phyloP scores from a whole-genome alignment of 2,329 filamentous ascomycete species.

The Xylaria sp. region DNA sequence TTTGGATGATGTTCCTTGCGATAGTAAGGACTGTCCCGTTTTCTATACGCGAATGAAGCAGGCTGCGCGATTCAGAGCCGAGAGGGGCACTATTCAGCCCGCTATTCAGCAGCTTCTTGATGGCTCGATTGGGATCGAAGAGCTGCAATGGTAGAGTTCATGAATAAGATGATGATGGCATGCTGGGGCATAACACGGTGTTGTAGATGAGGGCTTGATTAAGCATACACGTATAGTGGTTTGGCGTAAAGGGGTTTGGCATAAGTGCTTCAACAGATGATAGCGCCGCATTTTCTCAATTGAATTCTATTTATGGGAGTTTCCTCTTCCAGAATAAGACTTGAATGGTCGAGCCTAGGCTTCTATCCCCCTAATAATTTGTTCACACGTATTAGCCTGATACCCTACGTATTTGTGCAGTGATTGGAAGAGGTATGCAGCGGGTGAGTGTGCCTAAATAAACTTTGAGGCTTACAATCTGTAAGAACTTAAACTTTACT shows the following conservation, averaged over 20 bases:
- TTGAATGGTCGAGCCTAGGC: neutral
- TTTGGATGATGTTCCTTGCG: constrained; percentile 83
- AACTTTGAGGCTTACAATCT: neutral
- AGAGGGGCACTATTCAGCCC: constrained; percentile 53
- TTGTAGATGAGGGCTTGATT: neutral
- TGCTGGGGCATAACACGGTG: neutral
- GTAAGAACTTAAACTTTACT: too few relatives aligned
- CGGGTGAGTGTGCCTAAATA: neutral
- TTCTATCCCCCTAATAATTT: too few relatives aligned
- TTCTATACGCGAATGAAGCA: constrained; percentile 84
- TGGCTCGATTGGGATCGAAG: constrained; percentile 43
- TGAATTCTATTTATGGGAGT: neutral
- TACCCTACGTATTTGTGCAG: too few relatives aligned
- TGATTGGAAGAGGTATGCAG: too few relatives aligned
- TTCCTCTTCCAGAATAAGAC: neutral
- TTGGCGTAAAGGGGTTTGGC: constrained; percentile 5
- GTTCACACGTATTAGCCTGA: too few relatives aligned
- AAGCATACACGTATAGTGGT: neutral
- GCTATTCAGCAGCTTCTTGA: constrained; percentile 51
- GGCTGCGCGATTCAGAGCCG: constrained; percentile 57
- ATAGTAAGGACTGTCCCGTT: constrained; percentile 91
- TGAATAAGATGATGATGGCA: neutral
- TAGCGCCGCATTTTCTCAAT: constrained; percentile 12
- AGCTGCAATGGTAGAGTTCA: constrained; percentile 51
- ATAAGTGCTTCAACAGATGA: constrained; percentile 14